Evolutionary conservation across 176 grass and related monocot genomes (phyloP).

Genomic region (Dendrocalamus sinicus): DNA sequence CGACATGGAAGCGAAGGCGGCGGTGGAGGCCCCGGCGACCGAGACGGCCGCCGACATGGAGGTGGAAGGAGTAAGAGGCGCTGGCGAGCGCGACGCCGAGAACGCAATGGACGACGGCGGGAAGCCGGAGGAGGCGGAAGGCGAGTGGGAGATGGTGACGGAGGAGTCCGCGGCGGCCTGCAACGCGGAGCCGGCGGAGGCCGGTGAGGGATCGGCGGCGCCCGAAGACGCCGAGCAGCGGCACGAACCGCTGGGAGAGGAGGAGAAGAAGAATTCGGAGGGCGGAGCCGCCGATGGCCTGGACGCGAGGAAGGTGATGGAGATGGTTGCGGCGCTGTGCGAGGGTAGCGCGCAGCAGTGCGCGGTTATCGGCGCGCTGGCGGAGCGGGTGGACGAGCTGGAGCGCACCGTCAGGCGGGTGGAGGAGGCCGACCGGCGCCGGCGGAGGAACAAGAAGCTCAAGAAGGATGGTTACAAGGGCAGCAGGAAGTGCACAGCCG

Average conservation of each 20-base stretch:
- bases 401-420: slow-evolving; percentile 60
- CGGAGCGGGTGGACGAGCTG: slow-evolving; percentile 54
- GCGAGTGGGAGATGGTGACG: slow-evolving; percentile 46
- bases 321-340: slow-evolving; percentile 64
- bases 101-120: not conserved
- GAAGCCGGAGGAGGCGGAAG: slow-evolving; percentile 1
- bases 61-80: not conserved
- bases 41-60: slow-evolving; percentile 9
- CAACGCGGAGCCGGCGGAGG: not conserved
- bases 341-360: slow-evolving; percentile 60
- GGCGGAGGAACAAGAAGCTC: slow-evolving; percentile 36
- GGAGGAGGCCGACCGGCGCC: slow-evolving; percentile 39
- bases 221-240: not conserved
- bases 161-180: not conserved
- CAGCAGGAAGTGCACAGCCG: slow-evolving; percentile 2
- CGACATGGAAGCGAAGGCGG: not conserved
- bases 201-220: not conserved
- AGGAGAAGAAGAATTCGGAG: not conserved
- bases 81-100: not conserved
- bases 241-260: not conserved
- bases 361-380: slow-evolving; percentile 56
- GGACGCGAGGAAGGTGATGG: slow-evolving; percentile 49
- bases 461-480: slow-evolving; percentile 1
- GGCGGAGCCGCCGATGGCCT: not conserved
- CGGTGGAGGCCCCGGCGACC: not conserved